Percentiles rank a stretch among this genome's conserved stretches.
Evolutionary conservation across 75 land plant genomes (phyloP).

Genomic region (Gnetum montanum): DNA sequence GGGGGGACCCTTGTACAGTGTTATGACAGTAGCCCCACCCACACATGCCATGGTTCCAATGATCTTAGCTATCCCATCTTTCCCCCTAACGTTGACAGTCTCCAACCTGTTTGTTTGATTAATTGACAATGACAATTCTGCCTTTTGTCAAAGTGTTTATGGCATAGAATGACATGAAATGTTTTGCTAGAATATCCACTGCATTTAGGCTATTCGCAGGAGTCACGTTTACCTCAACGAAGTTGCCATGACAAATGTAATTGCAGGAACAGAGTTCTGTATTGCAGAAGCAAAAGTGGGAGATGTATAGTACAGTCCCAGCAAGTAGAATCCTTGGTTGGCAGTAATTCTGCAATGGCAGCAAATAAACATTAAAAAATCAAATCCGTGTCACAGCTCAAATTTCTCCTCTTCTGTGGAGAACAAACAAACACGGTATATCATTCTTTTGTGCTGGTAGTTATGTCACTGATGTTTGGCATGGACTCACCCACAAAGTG

Average conservation of each 20-base stretch:
- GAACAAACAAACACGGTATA: not conserved
- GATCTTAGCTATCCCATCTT: conserved; percentile 71
- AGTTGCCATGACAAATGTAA: conserved; percentile 76
- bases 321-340: conserved; percentile 67
- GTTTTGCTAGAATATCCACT: too few species aligned
- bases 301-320: conserved; percentile 79
- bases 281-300: conserved; percentile 82
- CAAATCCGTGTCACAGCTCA: not conserved
- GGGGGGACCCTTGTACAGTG: conserved; percentile 74
- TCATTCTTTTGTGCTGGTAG: not conserved
- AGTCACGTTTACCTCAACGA: conserved; percentile 60
- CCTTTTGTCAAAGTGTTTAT: not conserved
- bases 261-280: conserved; percentile 80
- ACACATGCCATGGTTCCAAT: conserved; percentile 59
- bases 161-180: too few species aligned
- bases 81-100: conserved; percentile 30
- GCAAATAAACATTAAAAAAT: not conserved
- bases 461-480: too few species aligned
- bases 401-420: not conserved
- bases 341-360: conserved; percentile 49
- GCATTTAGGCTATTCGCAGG: too few species aligned
- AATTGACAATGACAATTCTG: not conserved
- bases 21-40: conserved; percentile 65
- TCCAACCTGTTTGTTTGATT: conserved; percentile 46
- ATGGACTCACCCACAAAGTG: conserved; percentile 54